phyloP scores from a whole-genome alignment of 371 early-diverging fungal genomes.

The Mucor sp. region DNA sequence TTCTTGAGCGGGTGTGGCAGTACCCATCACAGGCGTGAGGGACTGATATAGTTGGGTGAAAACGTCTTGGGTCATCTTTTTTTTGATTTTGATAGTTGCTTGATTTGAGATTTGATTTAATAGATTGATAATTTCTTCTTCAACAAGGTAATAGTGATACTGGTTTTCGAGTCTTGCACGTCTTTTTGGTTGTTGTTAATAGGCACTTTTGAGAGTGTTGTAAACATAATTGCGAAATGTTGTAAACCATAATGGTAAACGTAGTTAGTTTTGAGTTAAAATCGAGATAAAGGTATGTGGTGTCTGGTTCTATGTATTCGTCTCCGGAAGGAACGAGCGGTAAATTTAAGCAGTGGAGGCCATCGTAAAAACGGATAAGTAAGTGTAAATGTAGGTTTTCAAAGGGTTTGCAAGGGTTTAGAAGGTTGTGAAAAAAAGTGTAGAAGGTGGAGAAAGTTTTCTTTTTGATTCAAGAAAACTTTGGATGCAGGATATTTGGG shows the following conservation, averaged over 20 bases:
- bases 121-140: conserved; percentile 1
- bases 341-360: conserved; percentile 35
- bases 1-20: conserved; percentile 13
- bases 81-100: conserved; percentile 1
- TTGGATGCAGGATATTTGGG: background rate
- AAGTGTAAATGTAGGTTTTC: background rate
- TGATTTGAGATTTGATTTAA: background rate
- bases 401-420: conserved; percentile 5
- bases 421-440: conserved; percentile 5
- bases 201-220: conserved; percentile 16
- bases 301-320: conserved; percentile 13
- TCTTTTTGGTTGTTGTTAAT: conserved; percentile 22
- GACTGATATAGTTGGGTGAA: conserved; percentile 40
- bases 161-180: conserved; percentile 36
- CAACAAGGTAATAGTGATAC: conserved; percentile 15
- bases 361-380: conserved; percentile 16
- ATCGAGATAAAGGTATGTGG: conserved; percentile 14
- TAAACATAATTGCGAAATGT: conserved; percentile 28
- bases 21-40: conserved; percentile 20
- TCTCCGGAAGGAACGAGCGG: conserved; percentile 14
- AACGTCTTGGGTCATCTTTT: conserved; percentile 31
- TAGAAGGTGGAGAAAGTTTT: background rate
- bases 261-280: background rate
- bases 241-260: conserved; percentile 32
- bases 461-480: background rate